Conservation (phyloP, 2,329 filamentous ascomycete genomes). For the Botryotinia globosa region DNA sequence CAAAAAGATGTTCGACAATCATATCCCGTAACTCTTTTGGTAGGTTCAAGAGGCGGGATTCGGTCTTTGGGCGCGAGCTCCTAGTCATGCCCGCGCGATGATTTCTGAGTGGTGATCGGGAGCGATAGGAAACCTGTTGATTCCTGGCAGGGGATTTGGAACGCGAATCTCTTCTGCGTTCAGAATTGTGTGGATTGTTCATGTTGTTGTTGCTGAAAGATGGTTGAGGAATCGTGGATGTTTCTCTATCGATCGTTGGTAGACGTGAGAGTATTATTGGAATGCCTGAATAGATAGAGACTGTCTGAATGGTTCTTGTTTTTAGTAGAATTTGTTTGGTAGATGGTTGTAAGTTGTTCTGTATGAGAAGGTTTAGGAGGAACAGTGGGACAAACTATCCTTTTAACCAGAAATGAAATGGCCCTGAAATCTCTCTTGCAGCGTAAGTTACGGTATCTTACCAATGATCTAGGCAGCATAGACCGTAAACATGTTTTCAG, state of each 20-base stretch:
- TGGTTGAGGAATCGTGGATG: neutral
- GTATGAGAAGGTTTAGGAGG: neutral
- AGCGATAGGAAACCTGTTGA: slow-evolving; percentile 22
- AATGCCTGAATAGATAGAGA: too few species aligned
- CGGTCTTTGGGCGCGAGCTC: neutral
- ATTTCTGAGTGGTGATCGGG: slow-evolving; percentile 27
- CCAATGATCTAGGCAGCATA: neutral
- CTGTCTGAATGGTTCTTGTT: neutral
- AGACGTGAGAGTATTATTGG: neutral
- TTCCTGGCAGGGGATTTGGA: slow-evolving; percentile 20
- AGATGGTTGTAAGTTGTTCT: neutral
- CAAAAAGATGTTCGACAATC: neutral
- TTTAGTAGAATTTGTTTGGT: neutral
- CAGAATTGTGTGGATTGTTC: neutral
- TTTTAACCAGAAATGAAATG: neutral
- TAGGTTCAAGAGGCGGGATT: neutral
- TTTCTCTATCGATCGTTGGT: neutral
- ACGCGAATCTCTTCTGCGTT: slow-evolving; percentile 18
- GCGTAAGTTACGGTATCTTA: neutral
- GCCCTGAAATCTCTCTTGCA: neutral
- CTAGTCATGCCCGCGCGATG: slow-evolving; percentile 3
- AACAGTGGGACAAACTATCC: neutral
- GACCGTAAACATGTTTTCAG: neutral
- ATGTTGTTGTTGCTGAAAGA: neutral
- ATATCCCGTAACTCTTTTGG: neutral